phyloP scores from a whole-genome alignment of 129 eudicot species.

The Lonicera japonica region DNA sequence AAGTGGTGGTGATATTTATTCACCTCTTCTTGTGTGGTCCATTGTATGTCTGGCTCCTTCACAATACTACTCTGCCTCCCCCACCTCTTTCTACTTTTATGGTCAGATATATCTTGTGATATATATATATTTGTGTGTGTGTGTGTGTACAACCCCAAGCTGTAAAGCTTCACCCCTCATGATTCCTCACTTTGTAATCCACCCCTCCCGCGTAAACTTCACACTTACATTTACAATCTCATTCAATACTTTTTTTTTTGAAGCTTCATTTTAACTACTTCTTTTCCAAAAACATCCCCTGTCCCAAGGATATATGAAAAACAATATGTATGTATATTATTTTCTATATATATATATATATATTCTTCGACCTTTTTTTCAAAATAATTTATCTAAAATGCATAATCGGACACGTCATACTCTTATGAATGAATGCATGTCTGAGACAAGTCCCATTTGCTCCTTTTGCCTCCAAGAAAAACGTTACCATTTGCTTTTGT shows the following conservation, averaged over 20 bases:
- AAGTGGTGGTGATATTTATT: not conserved
- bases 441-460: no score
- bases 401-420: no score
- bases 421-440: no score
- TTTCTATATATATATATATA: no score
- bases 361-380: no score
- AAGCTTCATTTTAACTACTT: no score
- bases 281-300: not conserved
- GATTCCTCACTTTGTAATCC: constrained; percentile 1
- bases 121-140: no score
- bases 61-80: not conserved
- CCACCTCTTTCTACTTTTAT: constrained; percentile 6
- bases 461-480: no score
- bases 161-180: constrained; percentile 39
- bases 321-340: no score
- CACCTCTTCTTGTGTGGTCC: constrained; percentile 11
- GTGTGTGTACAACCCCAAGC: constrained; percentile 27
- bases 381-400: no score
- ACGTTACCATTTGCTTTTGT: no score
- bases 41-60: constrained; percentile 5
- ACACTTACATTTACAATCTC: not conserved
- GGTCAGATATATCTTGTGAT: constrained; percentile 30
- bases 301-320: not conserved
- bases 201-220: not conserved
- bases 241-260: no score